These are phyloP conservation scores for Lasiosphaeriaceae sp. DNA, from an alignment of 495 filamentous ascomycete species.

Conservation along the genomic window DNA sequence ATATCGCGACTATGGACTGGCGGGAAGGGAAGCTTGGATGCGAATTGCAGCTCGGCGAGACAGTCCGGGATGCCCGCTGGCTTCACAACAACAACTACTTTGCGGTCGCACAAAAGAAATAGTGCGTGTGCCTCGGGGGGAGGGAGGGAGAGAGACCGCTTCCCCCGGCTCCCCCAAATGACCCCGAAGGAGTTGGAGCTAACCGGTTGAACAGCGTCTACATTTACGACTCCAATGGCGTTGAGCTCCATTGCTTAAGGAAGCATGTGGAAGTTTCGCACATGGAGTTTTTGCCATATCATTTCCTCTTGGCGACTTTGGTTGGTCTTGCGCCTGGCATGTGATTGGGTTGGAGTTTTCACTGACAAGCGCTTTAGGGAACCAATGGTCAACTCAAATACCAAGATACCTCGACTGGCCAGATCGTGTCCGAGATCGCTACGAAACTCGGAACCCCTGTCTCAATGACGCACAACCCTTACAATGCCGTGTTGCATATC, in stretches of 20 bases:
- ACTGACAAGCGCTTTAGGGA: constrained; percentile 47
- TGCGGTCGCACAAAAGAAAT: constrained; percentile 97
- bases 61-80: constrained; percentile 84
- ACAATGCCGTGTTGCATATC: constrained; percentile 85
- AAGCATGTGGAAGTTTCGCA: constrained; percentile 89
- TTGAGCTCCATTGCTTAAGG: constrained; percentile 85
- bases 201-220: constrained; percentile 40
- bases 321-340: constrained; percentile 43
- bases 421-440: constrained; percentile 74
- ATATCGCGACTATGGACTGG: constrained; percentile 98
- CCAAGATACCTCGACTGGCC: constrained; percentile 89
- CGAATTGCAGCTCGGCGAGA: constrained; percentile 87
- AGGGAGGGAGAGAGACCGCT: too few species aligned
- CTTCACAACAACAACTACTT: constrained; percentile 95
- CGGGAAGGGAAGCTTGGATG: constrained; percentile 83
- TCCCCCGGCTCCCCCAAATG: not conserved
- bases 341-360: not conserved
- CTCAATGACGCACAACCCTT: constrained; percentile 78
- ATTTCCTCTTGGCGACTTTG: constrained; percentile 86
- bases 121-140: constrained; percentile 23
- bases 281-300: constrained; percentile 95
- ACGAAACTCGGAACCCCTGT: constrained; percentile 83
- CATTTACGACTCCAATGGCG: constrained; percentile 87
- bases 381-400: constrained; percentile 87
- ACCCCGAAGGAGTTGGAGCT: not conserved